phyloP scores from a whole-genome alignment of 352 stramenopile species.

The Poterioochromonas sp. region DNA sequence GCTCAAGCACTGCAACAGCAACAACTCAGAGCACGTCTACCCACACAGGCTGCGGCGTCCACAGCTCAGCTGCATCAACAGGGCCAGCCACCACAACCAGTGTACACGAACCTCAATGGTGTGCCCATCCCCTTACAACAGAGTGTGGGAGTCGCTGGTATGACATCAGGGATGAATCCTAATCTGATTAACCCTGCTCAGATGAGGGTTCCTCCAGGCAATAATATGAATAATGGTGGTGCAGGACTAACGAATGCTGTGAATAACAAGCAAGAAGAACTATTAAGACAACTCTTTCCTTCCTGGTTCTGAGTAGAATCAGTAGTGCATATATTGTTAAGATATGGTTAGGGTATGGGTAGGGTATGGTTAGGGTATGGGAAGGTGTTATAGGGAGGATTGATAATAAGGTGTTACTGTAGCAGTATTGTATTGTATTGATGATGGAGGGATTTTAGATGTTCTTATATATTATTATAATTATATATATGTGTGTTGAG shows the following conservation, averaged over 20 bases:
- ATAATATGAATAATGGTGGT: neutral
- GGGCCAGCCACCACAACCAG: too few relatives aligned
- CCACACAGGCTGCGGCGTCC: neutral
- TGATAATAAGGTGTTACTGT: too few relatives aligned
- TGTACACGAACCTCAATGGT: neutral
- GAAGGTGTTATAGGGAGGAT: too few relatives aligned
- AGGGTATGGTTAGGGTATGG: too few relatives aligned
- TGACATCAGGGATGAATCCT: neutral
- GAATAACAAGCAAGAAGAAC: constrained; percentile 18
- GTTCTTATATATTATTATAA: too few relatives aligned
- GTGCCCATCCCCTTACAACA: neutral
- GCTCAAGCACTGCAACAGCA: neutral
- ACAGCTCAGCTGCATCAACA: neutral
- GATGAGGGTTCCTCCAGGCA: neutral
- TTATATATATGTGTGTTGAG: too few relatives aligned
- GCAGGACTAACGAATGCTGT: neutral
- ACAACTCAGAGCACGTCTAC: neutral
- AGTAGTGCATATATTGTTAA: too few relatives aligned
- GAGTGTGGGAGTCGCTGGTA: neutral
- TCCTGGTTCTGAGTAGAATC: constrained; percentile 18
- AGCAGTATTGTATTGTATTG: too few relatives aligned
- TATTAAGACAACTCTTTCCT: constrained; percentile 22
- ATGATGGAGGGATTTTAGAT: too few relatives aligned
- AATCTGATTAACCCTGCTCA: neutral
- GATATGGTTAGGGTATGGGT: too few relatives aligned